Percentiles rank a stretch among this genome's conserved stretches.
Conservation (phyloP, 306 rosid species). For the Quercus parvula region DNA sequence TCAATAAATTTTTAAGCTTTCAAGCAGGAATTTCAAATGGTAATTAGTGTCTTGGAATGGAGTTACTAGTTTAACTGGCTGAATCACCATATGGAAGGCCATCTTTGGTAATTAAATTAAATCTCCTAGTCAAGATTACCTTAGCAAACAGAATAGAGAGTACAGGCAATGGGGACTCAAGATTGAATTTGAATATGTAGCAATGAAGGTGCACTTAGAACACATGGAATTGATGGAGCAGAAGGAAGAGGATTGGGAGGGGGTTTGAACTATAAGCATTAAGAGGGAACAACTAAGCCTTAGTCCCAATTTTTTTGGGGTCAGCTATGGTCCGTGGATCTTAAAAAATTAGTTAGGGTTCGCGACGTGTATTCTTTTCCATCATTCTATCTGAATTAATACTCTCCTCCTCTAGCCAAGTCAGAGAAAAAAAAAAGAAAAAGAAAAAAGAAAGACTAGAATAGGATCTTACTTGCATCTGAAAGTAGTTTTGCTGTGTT, state of each 20-base stretch:
- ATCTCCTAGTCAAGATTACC: background rate
- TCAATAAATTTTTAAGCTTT: background rate
- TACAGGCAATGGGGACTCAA: background rate
- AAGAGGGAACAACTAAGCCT: background rate
- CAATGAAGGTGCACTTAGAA: background rate
- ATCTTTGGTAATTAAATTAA: background rate
- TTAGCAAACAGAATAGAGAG: background rate
- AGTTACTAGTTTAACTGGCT: background rate
- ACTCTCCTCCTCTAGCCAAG: no score
- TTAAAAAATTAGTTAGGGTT: no score
- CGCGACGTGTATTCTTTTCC: no score
- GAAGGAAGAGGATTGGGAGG: background rate
- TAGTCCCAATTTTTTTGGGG: no score
- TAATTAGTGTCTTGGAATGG: background rate
- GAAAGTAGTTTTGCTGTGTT: slow-evolving; percentile 84
- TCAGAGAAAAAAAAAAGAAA: background rate
- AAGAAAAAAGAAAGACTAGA: slow-evolving; percentile 18
- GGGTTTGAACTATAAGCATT: background rate
- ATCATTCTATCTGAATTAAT: no score
- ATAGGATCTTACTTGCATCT: slow-evolving; percentile 74
- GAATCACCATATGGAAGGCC: background rate
- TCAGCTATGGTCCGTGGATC: no score
- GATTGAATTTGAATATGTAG: background rate
- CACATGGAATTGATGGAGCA: background rate
- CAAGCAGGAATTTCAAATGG: background rate